Percentiles rank a stretch among this genome's conserved stretches.
Conservation (phyloP, 140 eudicot species). For the Oenanthe javanica region DNA sequence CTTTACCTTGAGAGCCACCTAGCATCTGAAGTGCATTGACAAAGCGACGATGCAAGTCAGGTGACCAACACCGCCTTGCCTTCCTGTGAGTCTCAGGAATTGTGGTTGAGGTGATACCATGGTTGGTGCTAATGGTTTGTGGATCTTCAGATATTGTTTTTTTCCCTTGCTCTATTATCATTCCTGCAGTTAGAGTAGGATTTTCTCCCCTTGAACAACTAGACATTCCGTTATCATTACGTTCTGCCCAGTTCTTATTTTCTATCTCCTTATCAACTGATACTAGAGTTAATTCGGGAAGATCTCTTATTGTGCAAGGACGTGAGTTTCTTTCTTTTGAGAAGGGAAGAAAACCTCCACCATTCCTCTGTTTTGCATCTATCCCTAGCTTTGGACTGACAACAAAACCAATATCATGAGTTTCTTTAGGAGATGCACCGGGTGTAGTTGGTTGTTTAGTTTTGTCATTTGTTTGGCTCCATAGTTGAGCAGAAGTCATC, state of each 20-base stretch:
- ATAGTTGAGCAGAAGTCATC: conserved; percentile 88
- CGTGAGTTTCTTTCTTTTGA: conserved; percentile 37
- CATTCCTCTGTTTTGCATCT: conserved; percentile 45
- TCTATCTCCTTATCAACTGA: conserved; percentile 48
- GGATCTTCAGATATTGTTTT: conserved; percentile 17
- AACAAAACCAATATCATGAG: conserved; percentile 21
- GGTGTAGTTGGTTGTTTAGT: conserved; percentile 23
- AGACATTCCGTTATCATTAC: conserved; percentile 23
- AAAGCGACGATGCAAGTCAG: conserved; percentile 92
- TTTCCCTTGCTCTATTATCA: conserved; percentile 14
- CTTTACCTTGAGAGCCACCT: conserved; percentile 99
- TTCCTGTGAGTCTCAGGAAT: conserved; percentile 62
- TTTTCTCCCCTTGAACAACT: conserved; percentile 21
- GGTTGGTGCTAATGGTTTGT: conserved; percentile 29
- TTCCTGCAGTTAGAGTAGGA: conserved; percentile 24
- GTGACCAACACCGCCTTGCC: conserved; percentile 95
- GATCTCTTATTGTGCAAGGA: conserved; percentile 19
- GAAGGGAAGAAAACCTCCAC: conserved; percentile 77
- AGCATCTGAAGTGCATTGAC: conserved; percentile 95
- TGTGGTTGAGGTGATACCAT: conserved; percentile 18
- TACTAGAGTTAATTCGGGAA: conserved; percentile 75
- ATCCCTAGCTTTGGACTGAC: conserved; percentile 27
- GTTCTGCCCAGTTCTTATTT: conserved; percentile 27
- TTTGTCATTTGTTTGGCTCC: conserved; percentile 59
- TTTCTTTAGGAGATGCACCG: conserved; percentile 31